Base-by-base conservation (phyloP, 441 rosid species). In the Metrosideros polymorpha region DNA sequence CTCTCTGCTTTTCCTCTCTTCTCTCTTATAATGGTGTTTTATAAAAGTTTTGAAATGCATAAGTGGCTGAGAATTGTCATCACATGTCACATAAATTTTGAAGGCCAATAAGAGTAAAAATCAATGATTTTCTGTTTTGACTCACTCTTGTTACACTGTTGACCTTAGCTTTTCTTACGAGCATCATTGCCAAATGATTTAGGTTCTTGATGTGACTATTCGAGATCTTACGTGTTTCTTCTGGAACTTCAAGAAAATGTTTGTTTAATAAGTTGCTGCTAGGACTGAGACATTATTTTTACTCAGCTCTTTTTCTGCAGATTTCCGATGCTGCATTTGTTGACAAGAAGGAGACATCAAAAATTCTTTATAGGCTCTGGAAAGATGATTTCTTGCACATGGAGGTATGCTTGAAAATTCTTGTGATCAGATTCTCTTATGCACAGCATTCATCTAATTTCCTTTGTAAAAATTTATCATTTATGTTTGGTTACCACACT, bases 311-410 rank as follows among this genome's bases (percentile, higher is more conserved):
- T 66, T 66, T 84, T 82, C 25, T 89, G 86, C 88, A 97, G 99
- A 94, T 96, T 88, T 93, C 96, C 45, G 92, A 92, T 88, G 88
- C 92, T 9, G 89, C 94, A 32, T 92, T 96, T 84, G 92, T 92
- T 85, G 96, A 94, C 79, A 95, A 93, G 92, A 94, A 91, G 89
- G 95, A 93, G 54, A 88, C 96, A 2, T 85, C 91, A 13, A 91
- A 89, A 82, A 83, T 92, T 83, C 98, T 97, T 71, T 91, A 89
- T 87, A 93, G 91, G 93, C 57, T 96, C 90, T 94, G 97, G 98
- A 93, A 94, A 91, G 99, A 94, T 84, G 91, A 91, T 61, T 95
- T 92, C 92, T 89, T 97, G 90, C 93, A 91, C 84, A 93, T 96
- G 98, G 98, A 96, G 98, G 99, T 86, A 94, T 27, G 61, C 15